These are phyloP conservation scores for Rhynchospora pubera DNA, from an alignment of 176 grass and related monocot genomes.

Conservation along the genomic window DNA sequence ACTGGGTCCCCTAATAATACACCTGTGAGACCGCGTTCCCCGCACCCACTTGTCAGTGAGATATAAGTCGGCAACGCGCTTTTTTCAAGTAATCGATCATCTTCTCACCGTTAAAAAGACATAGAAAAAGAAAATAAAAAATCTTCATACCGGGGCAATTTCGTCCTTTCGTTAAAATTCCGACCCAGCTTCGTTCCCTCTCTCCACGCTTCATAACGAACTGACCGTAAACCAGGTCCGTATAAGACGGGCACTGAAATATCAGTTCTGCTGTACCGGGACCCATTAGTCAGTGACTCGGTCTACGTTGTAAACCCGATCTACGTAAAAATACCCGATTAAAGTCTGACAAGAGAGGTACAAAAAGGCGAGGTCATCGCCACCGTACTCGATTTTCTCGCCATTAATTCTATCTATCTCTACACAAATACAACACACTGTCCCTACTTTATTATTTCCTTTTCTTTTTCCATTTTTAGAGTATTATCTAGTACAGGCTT, in stretches of 20 bases:
- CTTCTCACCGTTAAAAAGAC: neutral
- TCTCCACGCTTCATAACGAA: neutral
- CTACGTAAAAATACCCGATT: neutral
- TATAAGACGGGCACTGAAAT: neutral
- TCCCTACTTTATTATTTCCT: neutral
- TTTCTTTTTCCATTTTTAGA: constrained; percentile 14
- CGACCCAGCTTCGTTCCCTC: neutral
- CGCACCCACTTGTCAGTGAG: neutral
- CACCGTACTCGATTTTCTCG: constrained; percentile 24
- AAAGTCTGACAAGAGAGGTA: neutral
- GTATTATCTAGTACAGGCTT: constrained; percentile 8
- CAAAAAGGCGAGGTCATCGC: constrained; percentile 18
- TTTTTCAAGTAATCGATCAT: neutral
- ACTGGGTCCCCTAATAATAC: neutral
- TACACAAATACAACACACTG: neutral
- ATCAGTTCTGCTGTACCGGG: neutral
- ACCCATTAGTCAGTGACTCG: neutral
- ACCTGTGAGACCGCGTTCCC: too few relatives aligned
- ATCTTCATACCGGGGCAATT: neutral
- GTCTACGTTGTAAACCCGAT: neutral
- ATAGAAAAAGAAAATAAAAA: neutral
- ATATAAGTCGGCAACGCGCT: neutral
- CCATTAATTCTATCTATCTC: constrained; percentile 6
- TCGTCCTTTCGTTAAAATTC: constrained; percentile 7
- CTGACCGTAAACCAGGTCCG: neutral